Percentiles rank a stretch among this genome's conserved stretches.
Evolutionary conservation across 768 basidiomycete genomes (phyloP).

Genomic region (Holtermanniella nyarrowii): DNA sequence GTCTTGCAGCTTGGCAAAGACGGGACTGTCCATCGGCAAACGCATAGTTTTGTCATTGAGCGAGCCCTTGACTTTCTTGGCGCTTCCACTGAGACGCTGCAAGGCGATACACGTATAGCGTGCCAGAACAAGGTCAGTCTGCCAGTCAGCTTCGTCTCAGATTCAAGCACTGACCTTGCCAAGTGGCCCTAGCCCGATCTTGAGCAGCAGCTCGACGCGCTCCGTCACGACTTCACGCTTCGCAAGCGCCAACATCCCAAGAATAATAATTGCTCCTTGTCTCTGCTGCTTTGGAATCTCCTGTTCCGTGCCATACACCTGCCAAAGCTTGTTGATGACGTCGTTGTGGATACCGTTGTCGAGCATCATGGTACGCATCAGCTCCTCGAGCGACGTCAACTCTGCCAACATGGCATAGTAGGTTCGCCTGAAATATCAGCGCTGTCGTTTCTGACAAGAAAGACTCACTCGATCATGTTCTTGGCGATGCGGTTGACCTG

Average conservation of each 20-base stretch:
- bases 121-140: constrained; percentile 82
- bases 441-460: background rate
- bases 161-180: constrained; percentile 55
- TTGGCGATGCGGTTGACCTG: constrained; percentile 87
- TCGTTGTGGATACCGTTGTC: constrained; percentile 72
- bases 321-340: constrained; percentile 85
- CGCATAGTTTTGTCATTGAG: constrained; percentile 75
- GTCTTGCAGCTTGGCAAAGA: constrained; percentile 74
- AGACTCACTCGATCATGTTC: constrained; percentile 89
- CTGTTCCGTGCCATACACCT: constrained; percentile 80
- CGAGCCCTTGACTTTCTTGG: constrained; percentile 95
- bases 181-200: constrained; percentile 69
- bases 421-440: constrained; percentile 54
- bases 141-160: background rate
- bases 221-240: constrained; percentile 67
- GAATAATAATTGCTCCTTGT: constrained; percentile 86
- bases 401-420: constrained; percentile 89
- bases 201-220: constrained; percentile 70
- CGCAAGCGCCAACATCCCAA: constrained; percentile 93
- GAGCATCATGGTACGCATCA: constrained; percentile 93
- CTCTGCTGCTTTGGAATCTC: constrained; percentile 71
- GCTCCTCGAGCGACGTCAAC: constrained; percentile 87
- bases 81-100: constrained; percentile 83
- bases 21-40: constrained; percentile 70
- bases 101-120: constrained; percentile 88